Evolutionary conservation across 768 basidiomycete species (phyloP).

Genomic region (Boletellus sp.): DNA sequence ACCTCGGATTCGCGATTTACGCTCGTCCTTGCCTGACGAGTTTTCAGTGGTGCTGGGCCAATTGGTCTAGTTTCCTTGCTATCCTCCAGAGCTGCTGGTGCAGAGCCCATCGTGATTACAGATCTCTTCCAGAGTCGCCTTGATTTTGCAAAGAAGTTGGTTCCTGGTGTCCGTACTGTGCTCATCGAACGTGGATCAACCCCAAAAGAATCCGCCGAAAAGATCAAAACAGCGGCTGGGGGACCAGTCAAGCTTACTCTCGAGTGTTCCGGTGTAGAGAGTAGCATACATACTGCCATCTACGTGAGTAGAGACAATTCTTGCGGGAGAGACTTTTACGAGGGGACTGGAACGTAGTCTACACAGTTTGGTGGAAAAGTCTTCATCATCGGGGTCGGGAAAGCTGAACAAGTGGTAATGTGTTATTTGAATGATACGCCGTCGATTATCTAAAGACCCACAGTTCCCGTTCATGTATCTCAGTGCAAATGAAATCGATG

Average conservation of each 20-base stretch:
- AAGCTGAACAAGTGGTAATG: conserved; percentile 53
- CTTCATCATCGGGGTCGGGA: conserved; percentile 68
- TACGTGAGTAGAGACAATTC: conserved; percentile 37
- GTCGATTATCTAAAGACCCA: background rate
- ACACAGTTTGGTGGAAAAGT: conserved; percentile 63
- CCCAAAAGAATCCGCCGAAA: conserved; percentile 48
- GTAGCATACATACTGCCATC: conserved; percentile 56
- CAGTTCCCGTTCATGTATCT: conserved; percentile 74
- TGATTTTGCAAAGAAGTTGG: conserved; percentile 60
- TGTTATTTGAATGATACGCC: conserved; percentile 8
- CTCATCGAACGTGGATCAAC: conserved; percentile 46
- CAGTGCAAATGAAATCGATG: conserved; percentile 66
- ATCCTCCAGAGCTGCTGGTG: conserved; percentile 64
- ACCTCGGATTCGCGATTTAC: background rate
- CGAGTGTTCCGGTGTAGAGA: conserved; percentile 65
- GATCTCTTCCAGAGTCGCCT: conserved; percentile 63
- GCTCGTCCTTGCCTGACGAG: conserved; percentile 11
- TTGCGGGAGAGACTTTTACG: background rate
- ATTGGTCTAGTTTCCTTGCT: conserved; percentile 62
- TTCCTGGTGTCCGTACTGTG: conserved; percentile 56
- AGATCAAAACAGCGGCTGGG: conserved; percentile 50
- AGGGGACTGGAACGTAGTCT: conserved; percentile 37
- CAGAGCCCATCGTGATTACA: conserved; percentile 67
- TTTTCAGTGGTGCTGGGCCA: conserved; percentile 58
- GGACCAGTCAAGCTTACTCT: conserved; percentile 49